phyloP scores from a whole-genome alignment of 2,329 filamentous ascomycete genomes.

The Pseudogymnoascus sp. region DNA sequence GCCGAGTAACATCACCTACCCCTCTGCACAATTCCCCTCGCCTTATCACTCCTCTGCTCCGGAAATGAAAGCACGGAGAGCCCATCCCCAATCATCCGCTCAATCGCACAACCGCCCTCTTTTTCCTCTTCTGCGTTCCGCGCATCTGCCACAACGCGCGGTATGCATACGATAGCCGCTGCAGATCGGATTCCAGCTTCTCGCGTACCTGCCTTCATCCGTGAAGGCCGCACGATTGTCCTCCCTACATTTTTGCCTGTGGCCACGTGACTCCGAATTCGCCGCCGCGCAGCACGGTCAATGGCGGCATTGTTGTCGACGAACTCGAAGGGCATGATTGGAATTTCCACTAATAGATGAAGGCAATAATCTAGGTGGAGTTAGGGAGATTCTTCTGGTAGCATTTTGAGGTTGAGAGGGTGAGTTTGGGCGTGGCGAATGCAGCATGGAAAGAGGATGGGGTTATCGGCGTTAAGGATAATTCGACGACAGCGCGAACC shows the following conservation, averaged over 20 bases:
- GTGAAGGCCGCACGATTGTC: conserved; percentile 10
- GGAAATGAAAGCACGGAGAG: conserved; percentile 15
- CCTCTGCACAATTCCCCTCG: conserved; percentile 12
- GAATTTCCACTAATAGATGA: neutral
- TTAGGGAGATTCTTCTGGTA: neutral
- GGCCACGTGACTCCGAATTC: conserved; percentile 19
- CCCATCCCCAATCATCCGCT: conserved; percentile 15
- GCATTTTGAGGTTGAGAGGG: neutral
- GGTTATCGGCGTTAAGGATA: neutral
- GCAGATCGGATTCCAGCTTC: neutral
- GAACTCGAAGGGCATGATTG: conserved; percentile 15
- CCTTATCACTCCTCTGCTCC: neutral
- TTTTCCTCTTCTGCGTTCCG: neutral
- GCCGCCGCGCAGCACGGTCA: conserved; percentile 13
- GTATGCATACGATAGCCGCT: neutral
- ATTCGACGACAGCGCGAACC: too few relatives aligned
- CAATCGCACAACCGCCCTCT: conserved; percentile 3
- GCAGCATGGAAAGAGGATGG: neutral
- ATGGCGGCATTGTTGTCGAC: conserved; percentile 15
- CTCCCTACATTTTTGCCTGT: conserved; percentile 18
- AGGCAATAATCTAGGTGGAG: neutral
- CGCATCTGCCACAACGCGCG: neutral
- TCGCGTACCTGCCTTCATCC: neutral
- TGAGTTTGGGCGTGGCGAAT: neutral
- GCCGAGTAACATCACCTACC: conserved; percentile 4